Percentiles rank a stretch among this genome's conserved stretches.
Conservation (phyloP, 2,329 filamentous ascomycete genomes). For the Colletotrichum lentis region DNA sequence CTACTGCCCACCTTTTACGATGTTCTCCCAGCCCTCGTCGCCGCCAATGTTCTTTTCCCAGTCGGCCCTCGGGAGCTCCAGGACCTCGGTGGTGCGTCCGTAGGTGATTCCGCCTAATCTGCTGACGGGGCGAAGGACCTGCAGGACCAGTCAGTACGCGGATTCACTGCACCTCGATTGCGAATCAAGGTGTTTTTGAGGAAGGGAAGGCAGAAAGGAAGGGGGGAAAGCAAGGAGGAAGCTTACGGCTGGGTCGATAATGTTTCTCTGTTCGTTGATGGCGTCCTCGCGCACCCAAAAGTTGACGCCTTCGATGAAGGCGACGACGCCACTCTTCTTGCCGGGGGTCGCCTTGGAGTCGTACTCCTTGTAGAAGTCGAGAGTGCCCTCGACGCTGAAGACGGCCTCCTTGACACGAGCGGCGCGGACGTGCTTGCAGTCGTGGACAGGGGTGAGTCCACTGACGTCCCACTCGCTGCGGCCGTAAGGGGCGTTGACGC, state of each 20-base stretch:
- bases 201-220: neutral
- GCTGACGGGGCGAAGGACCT: constrained; percentile 77
- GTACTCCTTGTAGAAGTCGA: constrained; percentile 80
- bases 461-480: constrained; percentile 69
- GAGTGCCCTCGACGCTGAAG: constrained; percentile 81
- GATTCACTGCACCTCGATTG: neutral
- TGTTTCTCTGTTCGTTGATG: constrained; percentile 76
- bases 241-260: constrained; percentile 73
- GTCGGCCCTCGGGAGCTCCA: constrained; percentile 74
- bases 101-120: constrained; percentile 90
- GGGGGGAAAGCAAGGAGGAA: neutral
- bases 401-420: constrained; percentile 83
- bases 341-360: constrained; percentile 75
- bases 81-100: constrained; percentile 70
- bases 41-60: constrained; percentile 62
- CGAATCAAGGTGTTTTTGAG: neutral
- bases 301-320: constrained; percentile 80
- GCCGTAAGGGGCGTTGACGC: constrained; percentile 80
- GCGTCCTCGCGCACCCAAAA: constrained; percentile 94
- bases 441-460: constrained; percentile 74
- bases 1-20: constrained; percentile 58
- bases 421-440: constrained; percentile 71
- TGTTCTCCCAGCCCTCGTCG: constrained; percentile 63
- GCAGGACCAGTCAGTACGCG: neutral
- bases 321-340: constrained; percentile 77